Evolutionary conservation across 441 rosid species (phyloP).

Genomic region (Iberis amara): DNA sequence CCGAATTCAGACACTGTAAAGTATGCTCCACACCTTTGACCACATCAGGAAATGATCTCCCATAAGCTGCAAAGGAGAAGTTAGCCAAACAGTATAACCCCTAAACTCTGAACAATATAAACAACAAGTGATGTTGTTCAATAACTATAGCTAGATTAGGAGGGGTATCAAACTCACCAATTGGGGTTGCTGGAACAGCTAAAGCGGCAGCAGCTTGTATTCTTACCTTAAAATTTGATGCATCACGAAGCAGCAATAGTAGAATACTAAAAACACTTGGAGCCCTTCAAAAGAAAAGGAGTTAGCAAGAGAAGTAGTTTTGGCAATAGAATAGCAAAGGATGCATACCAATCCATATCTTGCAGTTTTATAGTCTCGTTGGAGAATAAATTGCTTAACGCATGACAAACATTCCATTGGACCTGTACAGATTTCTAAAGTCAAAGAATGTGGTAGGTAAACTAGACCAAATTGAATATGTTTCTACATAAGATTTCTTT

Average conservation of each 20-base stretch:
- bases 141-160: neutral
- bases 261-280: conserved; percentile 82
- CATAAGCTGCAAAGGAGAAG: conserved; percentile 52
- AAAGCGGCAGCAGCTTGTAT: conserved; percentile 97
- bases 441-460: conserved; percentile 16
- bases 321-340: conserved; percentile 26
- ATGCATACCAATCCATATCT: conserved; percentile 75
- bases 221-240: conserved; percentile 88
- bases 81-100: conserved; percentile 10
- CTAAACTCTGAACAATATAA: neutral
- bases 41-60: conserved; percentile 78
- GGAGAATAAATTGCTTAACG: conserved; percentile 74
- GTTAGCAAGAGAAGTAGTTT: conserved; percentile 14
- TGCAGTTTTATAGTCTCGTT: conserved; percentile 68
- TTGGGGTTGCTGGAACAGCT: conserved; percentile 63
- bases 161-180: conserved; percentile 40
- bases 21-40: conserved; percentile 77
- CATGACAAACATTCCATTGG: conserved; percentile 94
- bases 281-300: conserved; percentile 53
- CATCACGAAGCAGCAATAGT: conserved; percentile 71
- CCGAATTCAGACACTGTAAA: conserved; percentile 61
- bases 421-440: conserved; percentile 49
- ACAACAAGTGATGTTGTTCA: neutral
- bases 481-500: conserved; percentile 5
- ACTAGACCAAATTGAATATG: conserved; percentile 5